These are phyloP conservation scores for Leccinum variabile DNA, from an alignment of 1,284 basidiomycete genomes.

Conservation along the genomic window DNA sequence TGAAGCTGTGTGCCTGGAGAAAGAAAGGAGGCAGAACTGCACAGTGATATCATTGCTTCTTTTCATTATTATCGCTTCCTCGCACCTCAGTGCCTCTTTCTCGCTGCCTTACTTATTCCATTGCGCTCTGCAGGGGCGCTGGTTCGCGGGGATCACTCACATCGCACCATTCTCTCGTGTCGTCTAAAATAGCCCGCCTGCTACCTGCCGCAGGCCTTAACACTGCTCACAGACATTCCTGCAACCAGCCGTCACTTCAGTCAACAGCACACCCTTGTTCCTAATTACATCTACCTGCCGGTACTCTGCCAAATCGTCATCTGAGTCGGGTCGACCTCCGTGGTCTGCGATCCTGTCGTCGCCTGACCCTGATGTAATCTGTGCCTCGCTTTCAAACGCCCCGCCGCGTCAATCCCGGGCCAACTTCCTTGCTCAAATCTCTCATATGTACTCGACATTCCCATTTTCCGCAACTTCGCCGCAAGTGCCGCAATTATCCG, in stretches of 20 bases:
- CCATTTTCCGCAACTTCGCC: conserved; percentile 19
- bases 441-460: background rate
- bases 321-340: conserved; percentile 1
- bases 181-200: conserved; percentile 8
- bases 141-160: conserved; percentile 20
- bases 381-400: conserved; percentile 11
- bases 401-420: conserved; percentile 1
- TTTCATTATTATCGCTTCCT: conserved; percentile 14
- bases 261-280: background rate
- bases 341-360: conserved; percentile 1
- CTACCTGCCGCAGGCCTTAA: background rate
- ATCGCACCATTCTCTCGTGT: conserved; percentile 8
- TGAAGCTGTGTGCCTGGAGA: conserved; percentile 11
- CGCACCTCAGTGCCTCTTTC: conserved; percentile 10
- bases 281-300: background rate
- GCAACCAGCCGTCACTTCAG: background rate
- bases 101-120: background rate
- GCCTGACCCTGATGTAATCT: conserved; percentile 17
- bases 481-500: conserved; percentile 20
- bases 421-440: background rate
- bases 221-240: conserved; percentile 14
- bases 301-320: background rate
- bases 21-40: background rate
- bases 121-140: conserved; percentile 10
- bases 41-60: conserved; percentile 13